Percentiles rank a stretch among this genome's conserved stretches.
phyloP scores from a whole-genome alignment of 2,329 filamentous ascomycete genomes.

The Cercospora citrullina region DNA sequence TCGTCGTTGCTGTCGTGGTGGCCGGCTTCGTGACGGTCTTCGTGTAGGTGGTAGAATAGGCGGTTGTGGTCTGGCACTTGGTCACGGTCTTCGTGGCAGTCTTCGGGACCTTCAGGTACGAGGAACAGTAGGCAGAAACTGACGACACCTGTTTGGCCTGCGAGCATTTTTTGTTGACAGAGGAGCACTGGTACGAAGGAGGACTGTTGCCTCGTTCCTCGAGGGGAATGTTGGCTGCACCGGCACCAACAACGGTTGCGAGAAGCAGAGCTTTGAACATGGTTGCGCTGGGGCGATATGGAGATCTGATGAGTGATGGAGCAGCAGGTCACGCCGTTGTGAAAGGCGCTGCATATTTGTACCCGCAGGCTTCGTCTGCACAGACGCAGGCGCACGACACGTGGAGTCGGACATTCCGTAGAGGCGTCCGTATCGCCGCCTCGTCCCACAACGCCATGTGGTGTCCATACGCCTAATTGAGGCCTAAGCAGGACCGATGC shows the following conservation, averaged over 20 bases:
- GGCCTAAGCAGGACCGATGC: background rate
- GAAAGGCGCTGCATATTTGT: background rate
- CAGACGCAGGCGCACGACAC: background rate
- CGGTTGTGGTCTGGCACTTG: background rate
- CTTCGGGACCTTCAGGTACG: background rate
- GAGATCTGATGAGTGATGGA: background rate
- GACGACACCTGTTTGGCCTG: constrained; percentile 1
- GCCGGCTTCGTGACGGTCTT: background rate
- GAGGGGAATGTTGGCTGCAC: background rate
- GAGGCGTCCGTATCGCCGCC: background rate
- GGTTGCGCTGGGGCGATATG: background rate
- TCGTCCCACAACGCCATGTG: background rate
- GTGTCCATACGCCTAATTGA: background rate
- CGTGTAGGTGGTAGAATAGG: background rate
- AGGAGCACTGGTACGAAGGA: background rate
- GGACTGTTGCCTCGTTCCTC: background rate
- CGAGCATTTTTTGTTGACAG: background rate
- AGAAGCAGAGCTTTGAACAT: constrained; percentile 4
- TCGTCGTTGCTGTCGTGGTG: background rate
- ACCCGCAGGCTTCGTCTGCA: background rate
- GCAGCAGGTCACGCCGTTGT: background rate
- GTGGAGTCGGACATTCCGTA: background rate
- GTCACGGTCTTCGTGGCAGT: background rate
- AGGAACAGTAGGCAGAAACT: background rate
- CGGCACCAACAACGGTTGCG: background rate